Evolutionary conservation across 2,329 filamentous ascomycete species (phyloP), one percentile per base, ranked within the genome.

Genomic region (Balansia obtecta): DNA sequence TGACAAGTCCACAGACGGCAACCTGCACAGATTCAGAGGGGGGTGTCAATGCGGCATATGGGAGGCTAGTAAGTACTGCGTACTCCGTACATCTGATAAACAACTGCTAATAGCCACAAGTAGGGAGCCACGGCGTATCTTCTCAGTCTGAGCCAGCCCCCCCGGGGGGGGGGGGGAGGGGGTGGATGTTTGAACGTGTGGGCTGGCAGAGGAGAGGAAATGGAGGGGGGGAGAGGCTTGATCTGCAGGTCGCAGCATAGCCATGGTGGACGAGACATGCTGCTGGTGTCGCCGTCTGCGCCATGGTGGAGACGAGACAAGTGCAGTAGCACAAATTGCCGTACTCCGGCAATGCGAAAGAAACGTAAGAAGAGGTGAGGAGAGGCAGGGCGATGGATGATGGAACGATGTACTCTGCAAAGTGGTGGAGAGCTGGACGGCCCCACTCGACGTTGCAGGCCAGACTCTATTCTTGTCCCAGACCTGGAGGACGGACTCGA

Each of bases 221-320:
- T n/a, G 15, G 16, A 32, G 8, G 44, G 30, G 11, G n/a, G n/a
- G n/a, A 20, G 39, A 41, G 39, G 46, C 41, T 37, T 20, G 49
- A 50, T 27, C 46, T 49, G 50, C 50, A 51, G 30, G 46, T 38
- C 18, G 46, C 34, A 49, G 50, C 50, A 52, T 46, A 46, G 50
- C 46, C 50, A 45, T 46, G 50, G 22, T 45, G 32, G 33, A 45
- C 49, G 40, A 13, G 38, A 27, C 6, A 3, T 6, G 3, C 22
- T 39, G 4, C 16, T 32, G 39, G 27, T 32, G 48, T 39, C 45
- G 48, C 22, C 8, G 12, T 27, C 45, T 47, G 45, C 45, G 41
- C 22, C 12, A 48, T 41, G 46, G 46, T 48, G 46, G 46, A 42
- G 18, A 22, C 46, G 48, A 22, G 20, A 22, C 27, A 39, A 34